phyloP scores from a whole-genome alignment of 345 rosid genomes.

The Populus euphratica region DNA sequence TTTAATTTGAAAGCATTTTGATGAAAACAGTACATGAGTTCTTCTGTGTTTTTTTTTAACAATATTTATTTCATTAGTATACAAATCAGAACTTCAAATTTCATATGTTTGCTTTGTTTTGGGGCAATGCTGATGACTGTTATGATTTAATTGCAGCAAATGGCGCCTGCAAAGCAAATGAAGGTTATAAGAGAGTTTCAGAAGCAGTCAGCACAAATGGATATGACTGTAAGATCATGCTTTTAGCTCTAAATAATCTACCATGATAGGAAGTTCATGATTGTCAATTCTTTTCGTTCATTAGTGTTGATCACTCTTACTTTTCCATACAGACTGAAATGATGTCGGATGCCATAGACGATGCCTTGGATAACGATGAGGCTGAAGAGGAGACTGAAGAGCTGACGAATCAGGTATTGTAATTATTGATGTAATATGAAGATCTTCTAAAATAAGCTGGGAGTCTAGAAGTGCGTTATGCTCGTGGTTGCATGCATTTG shows the following conservation, averaged over 20 bases:
- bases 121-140: not conserved
- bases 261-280: not conserved
- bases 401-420: conserved; percentile 76
- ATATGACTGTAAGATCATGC: conserved; percentile 76
- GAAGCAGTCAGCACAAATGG: conserved; percentile 93
- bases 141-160: conserved; percentile 54
- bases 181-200: conserved; percentile 76
- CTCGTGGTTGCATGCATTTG: not conserved
- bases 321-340: conserved; percentile 69
- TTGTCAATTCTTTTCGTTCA: conserved; percentile 11
- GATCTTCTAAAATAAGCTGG: not conserved
- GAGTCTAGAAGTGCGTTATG: not conserved
- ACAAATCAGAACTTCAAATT: not conserved
- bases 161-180: conserved; percentile 91
- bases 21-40: not conserved
- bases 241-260: conserved; percentile 5
- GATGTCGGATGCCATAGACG: conserved; percentile 94
- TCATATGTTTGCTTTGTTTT: not conserved
- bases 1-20: conserved; percentile 1
- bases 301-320: conserved; percentile 12
- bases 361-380: conserved; percentile 81
- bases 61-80: not conserved
- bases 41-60: not conserved
- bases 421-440: not conserved
- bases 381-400: conserved; percentile 97